These are phyloP conservation scores for Polyplosphaeria fusca DNA, from an alignment of 495 filamentous ascomycete genomes.

Conservation along the genomic window DNA sequence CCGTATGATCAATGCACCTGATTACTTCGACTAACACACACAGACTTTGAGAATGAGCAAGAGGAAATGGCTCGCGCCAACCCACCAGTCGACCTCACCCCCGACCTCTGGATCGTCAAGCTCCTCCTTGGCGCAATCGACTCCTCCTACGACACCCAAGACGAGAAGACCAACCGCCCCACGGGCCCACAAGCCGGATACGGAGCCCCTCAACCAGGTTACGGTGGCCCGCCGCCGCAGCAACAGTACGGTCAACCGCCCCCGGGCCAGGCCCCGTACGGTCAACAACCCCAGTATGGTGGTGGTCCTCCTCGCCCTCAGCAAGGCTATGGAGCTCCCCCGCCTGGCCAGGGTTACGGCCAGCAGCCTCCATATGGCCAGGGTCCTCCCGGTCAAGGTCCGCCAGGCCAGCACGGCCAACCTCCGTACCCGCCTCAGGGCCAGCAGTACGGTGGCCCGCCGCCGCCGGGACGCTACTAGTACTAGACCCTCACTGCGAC, in stretches of 20 bases:
- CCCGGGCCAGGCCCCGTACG: constrained; percentile 9
- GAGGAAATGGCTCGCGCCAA: constrained; percentile 59
- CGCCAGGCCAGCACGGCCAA: constrained; percentile 24
- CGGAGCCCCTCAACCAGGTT: constrained; percentile 33
- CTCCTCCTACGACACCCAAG: constrained; percentile 62
- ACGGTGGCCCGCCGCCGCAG: constrained; percentile 1
- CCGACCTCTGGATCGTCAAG: constrained; percentile 68
- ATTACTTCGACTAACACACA: constrained; percentile 25
- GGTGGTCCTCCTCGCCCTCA: constrained; percentile 28
- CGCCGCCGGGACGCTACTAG: constrained; percentile 16
- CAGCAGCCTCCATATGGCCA: constrained; percentile 7
- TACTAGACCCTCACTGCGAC: too few species aligned
- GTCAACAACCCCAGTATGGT: constrained; percentile 20
- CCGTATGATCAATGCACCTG: not conserved
- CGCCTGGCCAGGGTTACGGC: constrained; percentile 1
- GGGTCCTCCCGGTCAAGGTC: constrained; percentile 15
- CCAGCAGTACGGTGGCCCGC: constrained; percentile 6
- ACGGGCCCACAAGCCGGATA: constrained; percentile 27
- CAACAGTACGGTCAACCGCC: constrained; percentile 26
- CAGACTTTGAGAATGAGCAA: constrained; percentile 65
- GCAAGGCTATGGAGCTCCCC: constrained; percentile 3
- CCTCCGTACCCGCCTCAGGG: constrained; percentile 3
- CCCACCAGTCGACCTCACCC: constrained; percentile 58
- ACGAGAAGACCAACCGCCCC: constrained; percentile 50
- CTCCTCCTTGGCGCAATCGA: constrained; percentile 70